Base-by-base conservation (phyloP, 495 filamentous ascomycete genomes). In the Podospora pseudopauciseta region DNA sequence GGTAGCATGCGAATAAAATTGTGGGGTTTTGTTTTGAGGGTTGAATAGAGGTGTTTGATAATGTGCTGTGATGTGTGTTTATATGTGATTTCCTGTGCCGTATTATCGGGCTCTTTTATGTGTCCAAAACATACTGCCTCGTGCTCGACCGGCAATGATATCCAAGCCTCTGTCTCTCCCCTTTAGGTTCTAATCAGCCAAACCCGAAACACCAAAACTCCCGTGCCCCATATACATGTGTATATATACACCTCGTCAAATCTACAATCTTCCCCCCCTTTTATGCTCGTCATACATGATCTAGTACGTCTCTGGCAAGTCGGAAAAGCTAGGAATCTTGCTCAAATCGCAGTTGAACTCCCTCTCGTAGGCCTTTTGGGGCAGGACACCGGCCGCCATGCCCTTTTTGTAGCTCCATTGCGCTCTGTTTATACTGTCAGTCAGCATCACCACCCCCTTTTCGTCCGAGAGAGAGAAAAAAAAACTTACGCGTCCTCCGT, bases 341-440 rank as follows among this genome's bases (percentile, higher is more conserved):
- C 74, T 78, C 65, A 80, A 70, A 6, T 86, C 84, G 80, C 96
- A 98, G 70, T 89, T 89, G 74, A 94, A 99, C 19, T 81, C 78
- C 65, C 90, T 84, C 34, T 88, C 82, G 76, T 90, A 96, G 1
- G 92, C 91, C 80, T 92, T 91, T 53, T 79, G 74, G 11, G 95
- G 95, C 79, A 98, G 80, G 64, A 92, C 94, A 5, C 93, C 93
- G 5, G 91, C 92, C 68, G 86, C 87, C 78, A 96, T 83, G 0
- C 92, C 94, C 69, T 87, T 85, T 77, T 92, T 92, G 76, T 94
- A 99, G 77, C 92, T 96, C 95, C 95, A 99, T 80, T 98, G 95
- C 54, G 88, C 82, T 60, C 92, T 90, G 54, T 79, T 26, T 3
- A 13, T 80, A 93, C 90, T 3, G 90, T 57, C 16, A 7, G 11